Evolutionary conservation across 2,329 filamentous ascomycete species (phyloP), one percentile per base, ranked within the genome.

Genomic region (Pyrenochaeta sp.): DNA sequence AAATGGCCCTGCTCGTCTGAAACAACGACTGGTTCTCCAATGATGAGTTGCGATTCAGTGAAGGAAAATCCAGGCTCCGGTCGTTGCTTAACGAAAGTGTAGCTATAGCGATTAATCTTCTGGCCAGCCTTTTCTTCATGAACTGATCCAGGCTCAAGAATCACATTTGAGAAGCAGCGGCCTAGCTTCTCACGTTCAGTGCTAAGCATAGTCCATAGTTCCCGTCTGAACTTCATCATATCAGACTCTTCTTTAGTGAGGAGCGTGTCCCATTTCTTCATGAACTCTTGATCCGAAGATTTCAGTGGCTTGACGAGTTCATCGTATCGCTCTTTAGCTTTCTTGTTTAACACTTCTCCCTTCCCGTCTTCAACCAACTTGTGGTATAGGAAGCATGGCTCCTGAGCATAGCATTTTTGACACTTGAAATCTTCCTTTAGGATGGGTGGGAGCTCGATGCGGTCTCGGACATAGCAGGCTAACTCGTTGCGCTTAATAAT

Each of bases 151-250:
- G 91, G 87, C 61, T 94, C 88, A 59, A 99, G 89, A 31, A 95
- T 82, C 15, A 99, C 88, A 64, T 94, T 89, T 9, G 91, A 87
- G 73, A 98, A 98, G 74, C 95, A 98, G 49, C 94, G 86, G 1
- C 93, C 93, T 9, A 94, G 82, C 67, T 90, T 90, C 74, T 99
- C 92, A 41, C 95, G 88, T 72, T 98, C 92, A 0, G 81, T 82
- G 72, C 95, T 97, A 18, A 93, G 79, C 90, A 99, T 96, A 0
- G 93, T 97, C 95, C 95, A 99, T 2, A 99, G 80, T 72, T 99
- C 95, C 61, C 92, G 84, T 57, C 92, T 87, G 59, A 92, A 89
- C 68, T 90, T 96, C 71, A 95, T 89, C 69, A 90, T 87, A 67
- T 96, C 92, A 65, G 89, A 91, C 74, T 99, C 95, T 78, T 99